These are phyloP conservation scores for Cladosporium sp. DNA, from an alignment of 2,329 filamentous ascomycete species.

Conservation along the genomic window DNA sequence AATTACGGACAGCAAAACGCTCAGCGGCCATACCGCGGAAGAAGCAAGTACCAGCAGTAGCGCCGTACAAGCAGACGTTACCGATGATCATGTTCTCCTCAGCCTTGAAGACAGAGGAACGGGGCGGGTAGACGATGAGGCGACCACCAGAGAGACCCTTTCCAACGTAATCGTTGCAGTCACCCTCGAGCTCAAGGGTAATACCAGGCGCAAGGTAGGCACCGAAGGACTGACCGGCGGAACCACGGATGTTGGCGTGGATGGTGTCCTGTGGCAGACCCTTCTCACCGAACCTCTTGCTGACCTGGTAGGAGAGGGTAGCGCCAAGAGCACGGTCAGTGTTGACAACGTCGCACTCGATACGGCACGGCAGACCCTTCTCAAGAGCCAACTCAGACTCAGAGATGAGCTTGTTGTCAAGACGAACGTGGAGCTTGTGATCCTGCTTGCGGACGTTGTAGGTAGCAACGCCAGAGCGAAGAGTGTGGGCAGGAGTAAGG, in stretches of 20 bases:
- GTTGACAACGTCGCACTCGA: constrained; percentile 95
- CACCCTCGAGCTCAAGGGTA: constrained; percentile 90
- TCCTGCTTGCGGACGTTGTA: constrained; percentile 99
- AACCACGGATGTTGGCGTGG: constrained; percentile 93
- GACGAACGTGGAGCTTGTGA: constrained; percentile 83
- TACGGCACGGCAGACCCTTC: constrained; percentile 86
- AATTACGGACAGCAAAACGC: constrained; percentile 95
- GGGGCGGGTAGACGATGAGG: constrained; percentile 87
- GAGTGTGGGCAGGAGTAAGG: constrained; percentile 90
- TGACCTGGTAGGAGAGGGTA: constrained; percentile 92
- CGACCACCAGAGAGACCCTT: constrained; percentile 93
- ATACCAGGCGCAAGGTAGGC: constrained; percentile 90
- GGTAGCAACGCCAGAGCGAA: constrained; percentile 87
- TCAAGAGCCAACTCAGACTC: constrained; percentile 92
- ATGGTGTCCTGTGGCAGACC: constrained; percentile 90
- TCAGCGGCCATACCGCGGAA: constrained; percentile 96
- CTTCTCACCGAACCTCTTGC: constrained; percentile 82
- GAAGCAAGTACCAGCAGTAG: constrained; percentile 85
- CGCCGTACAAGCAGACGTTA: constrained; percentile 93
- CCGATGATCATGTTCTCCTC: constrained; percentile 94
- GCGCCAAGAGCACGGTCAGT: constrained; percentile 92
- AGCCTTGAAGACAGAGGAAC: constrained; percentile 85
- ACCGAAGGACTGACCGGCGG: constrained; percentile 93
- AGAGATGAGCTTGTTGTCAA: constrained; percentile 96
- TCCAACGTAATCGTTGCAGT: constrained; percentile 94